Evolutionary conservation across 2,329 filamentous ascomycete genomes (phyloP), one percentile per base, ranked within the genome.

Genomic region (Aspergillus quadrilineatus): DNA sequence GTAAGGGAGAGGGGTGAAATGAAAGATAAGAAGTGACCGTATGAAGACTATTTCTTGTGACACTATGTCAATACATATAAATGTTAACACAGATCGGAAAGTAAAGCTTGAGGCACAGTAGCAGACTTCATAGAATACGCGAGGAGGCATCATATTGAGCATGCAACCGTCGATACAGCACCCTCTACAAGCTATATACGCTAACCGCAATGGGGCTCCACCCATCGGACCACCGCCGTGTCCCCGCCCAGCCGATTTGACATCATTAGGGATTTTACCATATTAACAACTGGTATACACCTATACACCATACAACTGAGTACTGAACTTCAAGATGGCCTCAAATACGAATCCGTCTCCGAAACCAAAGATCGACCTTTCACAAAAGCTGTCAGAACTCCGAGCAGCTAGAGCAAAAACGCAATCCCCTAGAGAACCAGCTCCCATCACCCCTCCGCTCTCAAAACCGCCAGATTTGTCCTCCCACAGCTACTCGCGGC

Each of bases 401-500:
- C 70, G 70, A 44, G 69, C 73, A 45, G 69, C 74, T 37, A 69
- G 60, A 47, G 66, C 72, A 60, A 74, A 69, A 60, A 65, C 69
- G 32, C 63, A 67, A 22, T 59, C 63, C 41, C 55, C 66, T 42
- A 66, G 69, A 60, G 74, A 78, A 22, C 88, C 91, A 60, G 80
- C 89, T 45, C 92, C 92, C 58, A 80, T 83, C 63, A 96, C 92
- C 29, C 92, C 92, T 47, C 70, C 80, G 39, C 81, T 97, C 7
- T 86, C 90, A 34, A 73, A 85, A 46, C 87, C 88, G 15, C 87
- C 88, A 57, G 81, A 85, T 59, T 78, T 82, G 41, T 80, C 82
- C 51, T 80, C 76, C 45, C 79, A 87, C 68, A 75, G 73, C 5
- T 95, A 90, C 77, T 77, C 79, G 56, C 78, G 77, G 5, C 94